Evolutionary conservation across 176 grass and related monocot genomes (phyloP), one percentile per base, ranked within the genome.

Genomic region (Oryza meyeriana): DNA sequence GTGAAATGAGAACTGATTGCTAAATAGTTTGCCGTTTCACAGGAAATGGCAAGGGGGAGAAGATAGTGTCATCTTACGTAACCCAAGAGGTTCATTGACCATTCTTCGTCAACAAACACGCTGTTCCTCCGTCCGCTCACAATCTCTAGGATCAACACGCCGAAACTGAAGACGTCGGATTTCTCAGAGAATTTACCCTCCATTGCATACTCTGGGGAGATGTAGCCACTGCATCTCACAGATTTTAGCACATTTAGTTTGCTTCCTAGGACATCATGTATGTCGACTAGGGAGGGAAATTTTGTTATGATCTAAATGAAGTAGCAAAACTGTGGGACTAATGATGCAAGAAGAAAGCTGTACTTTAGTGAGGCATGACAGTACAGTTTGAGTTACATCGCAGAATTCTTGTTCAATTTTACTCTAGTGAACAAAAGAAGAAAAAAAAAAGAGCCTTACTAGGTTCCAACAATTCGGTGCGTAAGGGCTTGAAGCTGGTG

Each of bases 131-230:
- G 87, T 41, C 92, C 92, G 31, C 71, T 85, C 31, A 94, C 72
- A 16, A 92, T 89, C 80, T 94, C 92, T 63, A 92, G 75, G 66
- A 94, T 44, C 76, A 94, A 62, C 57, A 92, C 89, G 20, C 92
- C 87, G 0, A 89, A 94, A 70, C 89, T 89, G 80, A 87, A 94
- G 66, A 94, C 83, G 3, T 91, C 92, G 4, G 92, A 94, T 78
- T 94, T 89, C 32, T 94, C 88, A 2, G 89, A 94, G 79, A 87
- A 87, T 71, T 84, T 88, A 1, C 92, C 92, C 47, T 92, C 86
- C 89, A 94, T 91, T 25, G 76, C 92, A 3, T 91, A 94, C 75
- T 94, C 88, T 0, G 92, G 92, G 41, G 92, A 76, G 44, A 91
- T 91, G 77, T 94, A 94, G 22, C 92, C 89, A 61, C 92, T 94